Evolutionary conservation across 768 basidiomycete species (phyloP).

Genomic region (Suillus subalutaceus): DNA sequence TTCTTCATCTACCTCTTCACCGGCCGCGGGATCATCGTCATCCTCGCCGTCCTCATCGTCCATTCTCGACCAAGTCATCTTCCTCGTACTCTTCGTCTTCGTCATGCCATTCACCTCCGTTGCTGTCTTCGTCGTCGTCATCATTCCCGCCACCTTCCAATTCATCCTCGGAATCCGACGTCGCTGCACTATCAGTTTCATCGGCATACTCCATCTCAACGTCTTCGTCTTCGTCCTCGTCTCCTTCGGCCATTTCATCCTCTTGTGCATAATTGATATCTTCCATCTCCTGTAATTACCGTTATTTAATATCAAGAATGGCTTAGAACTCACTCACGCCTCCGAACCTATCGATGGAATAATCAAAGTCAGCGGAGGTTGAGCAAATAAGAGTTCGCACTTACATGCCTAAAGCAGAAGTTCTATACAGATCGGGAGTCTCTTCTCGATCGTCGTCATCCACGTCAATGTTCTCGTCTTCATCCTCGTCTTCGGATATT

Average conservation of each 20-base stretch:
- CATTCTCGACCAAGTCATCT: slow-evolving; percentile 64
- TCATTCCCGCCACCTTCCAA: slow-evolving; percentile 66
- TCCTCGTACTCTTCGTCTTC: slow-evolving; percentile 58
- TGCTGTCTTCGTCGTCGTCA: slow-evolving; percentile 50
- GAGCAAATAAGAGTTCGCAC: slow-evolving; percentile 27
- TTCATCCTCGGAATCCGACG: slow-evolving; percentile 74
- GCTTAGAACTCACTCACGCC: slow-evolving; percentile 56
- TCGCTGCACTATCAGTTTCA: slow-evolving; percentile 80
- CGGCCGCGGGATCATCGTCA: slow-evolving; percentile 54
- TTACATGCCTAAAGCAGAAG: slow-evolving; percentile 94
- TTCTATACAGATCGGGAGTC: slow-evolving; percentile 92
- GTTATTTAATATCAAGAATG: slow-evolving; percentile 21
- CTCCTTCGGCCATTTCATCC: slow-evolving; percentile 81
- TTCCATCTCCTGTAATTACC: slow-evolving; percentile 73
- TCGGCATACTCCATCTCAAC: slow-evolving; percentile 89
- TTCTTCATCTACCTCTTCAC: slow-evolving; percentile 50
- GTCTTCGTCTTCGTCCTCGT: slow-evolving; percentile 80
- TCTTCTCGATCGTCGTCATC: slow-evolving; percentile 67
- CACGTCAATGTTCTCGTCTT: slow-evolving; percentile 61
- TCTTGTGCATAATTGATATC: slow-evolving; percentile 68
- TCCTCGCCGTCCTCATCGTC: slow-evolving; percentile 52
- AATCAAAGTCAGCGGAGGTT: slow-evolving; percentile 2
- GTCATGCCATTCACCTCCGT: slow-evolving; percentile 62
- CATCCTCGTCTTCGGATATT: slow-evolving; percentile 43
- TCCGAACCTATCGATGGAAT: slow-evolving; percentile 53